These are phyloP conservation scores for Tephrocybe sp. DNA, from an alignment of 768 basidiomycete genomes.

Conservation along the genomic window DNA sequence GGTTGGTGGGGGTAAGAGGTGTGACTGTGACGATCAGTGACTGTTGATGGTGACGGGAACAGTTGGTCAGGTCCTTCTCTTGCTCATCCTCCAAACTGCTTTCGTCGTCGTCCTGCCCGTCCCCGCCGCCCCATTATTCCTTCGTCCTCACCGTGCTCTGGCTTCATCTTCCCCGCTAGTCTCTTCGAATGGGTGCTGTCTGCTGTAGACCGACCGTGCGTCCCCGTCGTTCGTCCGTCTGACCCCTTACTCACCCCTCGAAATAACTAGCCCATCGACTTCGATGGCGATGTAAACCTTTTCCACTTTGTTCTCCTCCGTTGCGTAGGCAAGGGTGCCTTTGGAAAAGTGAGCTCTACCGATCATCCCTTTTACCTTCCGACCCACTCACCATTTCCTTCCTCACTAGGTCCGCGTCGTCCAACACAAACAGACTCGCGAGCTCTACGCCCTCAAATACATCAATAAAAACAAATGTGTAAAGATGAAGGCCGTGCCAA, in stretches of 20 bases:
- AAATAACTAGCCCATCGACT: slow-evolving; percentile 87
- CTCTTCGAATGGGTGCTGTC: slow-evolving; percentile 62
- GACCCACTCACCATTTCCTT: background rate
- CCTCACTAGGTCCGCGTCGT: slow-evolving; percentile 87
- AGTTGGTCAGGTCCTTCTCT: background rate
- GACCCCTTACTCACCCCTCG: background rate
- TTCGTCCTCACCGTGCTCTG: background rate
- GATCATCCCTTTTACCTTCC: slow-evolving; percentile 10
- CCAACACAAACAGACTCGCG: slow-evolving; percentile 97
- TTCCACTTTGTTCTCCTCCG: slow-evolving; percentile 95
- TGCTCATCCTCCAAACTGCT: background rate
- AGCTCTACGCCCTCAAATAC: slow-evolving; percentile 96
- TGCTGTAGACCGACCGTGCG: slow-evolving; percentile 81
- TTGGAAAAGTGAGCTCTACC: slow-evolving; percentile 75
- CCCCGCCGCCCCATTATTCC: too few species aligned
- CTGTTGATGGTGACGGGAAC: slow-evolving; percentile 6
- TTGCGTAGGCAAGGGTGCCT: slow-evolving; percentile 98
- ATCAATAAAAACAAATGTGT: slow-evolving; percentile 98
- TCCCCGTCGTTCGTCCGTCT: slow-evolving; percentile 1
- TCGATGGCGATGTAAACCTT: slow-evolving; percentile 92
- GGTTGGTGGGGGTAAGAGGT: background rate
- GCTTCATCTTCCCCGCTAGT: slow-evolving; percentile 5
- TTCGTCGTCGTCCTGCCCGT: slow-evolving; percentile 11
- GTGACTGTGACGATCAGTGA: slow-evolving; percentile 11
- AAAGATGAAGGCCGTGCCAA: slow-evolving; percentile 97